These are phyloP conservation scores for Trichocladium uniseriatum DNA, from an alignment of 495 filamentous ascomycete genomes.

Conservation along the genomic window DNA sequence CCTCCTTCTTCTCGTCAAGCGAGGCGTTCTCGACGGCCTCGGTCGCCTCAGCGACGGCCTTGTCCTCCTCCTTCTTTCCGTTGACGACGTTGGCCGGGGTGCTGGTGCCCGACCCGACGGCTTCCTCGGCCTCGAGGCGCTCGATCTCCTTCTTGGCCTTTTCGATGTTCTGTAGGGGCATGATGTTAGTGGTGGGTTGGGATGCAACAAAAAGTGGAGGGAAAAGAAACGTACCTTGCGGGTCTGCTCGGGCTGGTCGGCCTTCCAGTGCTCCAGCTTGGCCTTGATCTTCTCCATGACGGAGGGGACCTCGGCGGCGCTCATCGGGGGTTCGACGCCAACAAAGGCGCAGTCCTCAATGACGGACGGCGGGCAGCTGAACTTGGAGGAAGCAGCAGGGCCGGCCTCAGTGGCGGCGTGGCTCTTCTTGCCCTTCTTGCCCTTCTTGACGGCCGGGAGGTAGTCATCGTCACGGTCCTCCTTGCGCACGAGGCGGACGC, in stretches of 20 bases:
- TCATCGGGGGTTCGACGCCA: slow-evolving; percentile 78
- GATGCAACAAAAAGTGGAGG: neutral
- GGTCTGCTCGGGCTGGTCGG: slow-evolving; percentile 84
- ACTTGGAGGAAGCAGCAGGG: slow-evolving; percentile 48
- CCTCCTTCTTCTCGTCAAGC: neutral
- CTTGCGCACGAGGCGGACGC: slow-evolving; percentile 68
- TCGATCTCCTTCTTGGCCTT: slow-evolving; percentile 59
- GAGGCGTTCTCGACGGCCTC: slow-evolving; percentile 6
- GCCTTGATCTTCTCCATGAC: slow-evolving; percentile 79
- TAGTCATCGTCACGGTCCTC: slow-evolving; percentile 80
- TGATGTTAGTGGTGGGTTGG: neutral
- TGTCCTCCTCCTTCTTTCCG: slow-evolving; percentile 57
- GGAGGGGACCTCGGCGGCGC: slow-evolving; percentile 66
- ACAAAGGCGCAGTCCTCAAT: slow-evolving; percentile 82
- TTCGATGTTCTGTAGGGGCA: slow-evolving; percentile 59
- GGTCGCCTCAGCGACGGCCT: slow-evolving; percentile 29
- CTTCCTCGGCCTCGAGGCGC: slow-evolving; percentile 49
- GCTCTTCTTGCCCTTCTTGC: slow-evolving; percentile 74
- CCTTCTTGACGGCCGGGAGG: slow-evolving; percentile 79
- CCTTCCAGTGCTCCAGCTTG: slow-evolving; percentile 89
- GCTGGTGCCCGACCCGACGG: slow-evolving; percentile 26
- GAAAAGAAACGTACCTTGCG: slow-evolving; percentile 56
- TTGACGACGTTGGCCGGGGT: slow-evolving; percentile 55
- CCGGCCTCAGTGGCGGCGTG: slow-evolving; percentile 23
- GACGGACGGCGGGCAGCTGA: slow-evolving; percentile 78